Percentiles rank a stretch among this genome's conserved stretches.
Evolutionary conservation across 2,329 filamentous ascomycete genomes (phyloP).

Genomic region (Colletotrichum cereale): DNA sequence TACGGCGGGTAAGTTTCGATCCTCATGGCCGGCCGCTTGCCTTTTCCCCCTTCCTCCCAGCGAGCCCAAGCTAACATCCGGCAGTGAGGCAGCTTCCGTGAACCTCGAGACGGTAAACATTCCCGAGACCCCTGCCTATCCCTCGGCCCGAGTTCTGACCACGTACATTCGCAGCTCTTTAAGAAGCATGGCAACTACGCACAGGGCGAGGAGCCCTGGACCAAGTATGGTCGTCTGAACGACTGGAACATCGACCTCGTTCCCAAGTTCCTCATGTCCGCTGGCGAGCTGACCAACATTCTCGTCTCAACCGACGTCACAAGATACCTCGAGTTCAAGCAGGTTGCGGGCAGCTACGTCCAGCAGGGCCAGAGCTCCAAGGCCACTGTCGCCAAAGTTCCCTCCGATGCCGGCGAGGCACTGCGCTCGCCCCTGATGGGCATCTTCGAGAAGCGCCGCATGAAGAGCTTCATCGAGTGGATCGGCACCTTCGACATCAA

Average conservation of each 20-base stretch:
- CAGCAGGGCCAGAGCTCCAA: constrained; percentile 87
- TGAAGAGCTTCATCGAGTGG: constrained; percentile 98
- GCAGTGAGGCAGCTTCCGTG: constrained; percentile 91
- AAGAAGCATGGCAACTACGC: constrained; percentile 92
- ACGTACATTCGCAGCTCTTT: constrained; percentile 76
- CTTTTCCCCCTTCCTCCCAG: constrained; percentile 5
- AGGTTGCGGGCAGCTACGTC: constrained; percentile 95
- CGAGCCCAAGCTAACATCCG: constrained; percentile 24
- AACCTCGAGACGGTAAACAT: constrained; percentile 87
- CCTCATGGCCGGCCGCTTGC: constrained; percentile 25
- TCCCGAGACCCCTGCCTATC: constrained; percentile 46
- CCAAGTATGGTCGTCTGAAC: constrained; percentile 95
- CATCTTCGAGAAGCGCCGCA: constrained; percentile 95
- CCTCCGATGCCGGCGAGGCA: constrained; percentile 91
- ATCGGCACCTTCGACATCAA: constrained; percentile 86
- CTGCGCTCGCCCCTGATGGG: constrained; percentile 95
- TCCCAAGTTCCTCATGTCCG: constrained; percentile 98
- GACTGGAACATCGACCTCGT: constrained; percentile 99
- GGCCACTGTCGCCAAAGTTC: constrained; percentile 96
- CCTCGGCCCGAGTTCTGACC: constrained; percentile 34
- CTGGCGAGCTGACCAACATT: constrained; percentile 98
- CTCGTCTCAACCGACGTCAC: constrained; percentile 95
- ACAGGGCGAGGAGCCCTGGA: constrained; percentile 90
- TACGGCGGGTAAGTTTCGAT: constrained; percentile 85
- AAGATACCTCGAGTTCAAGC: constrained; percentile 91